Conservation (phyloP, 768 basidiomycete genomes). For the Fibroporia radiculosa region DNA sequence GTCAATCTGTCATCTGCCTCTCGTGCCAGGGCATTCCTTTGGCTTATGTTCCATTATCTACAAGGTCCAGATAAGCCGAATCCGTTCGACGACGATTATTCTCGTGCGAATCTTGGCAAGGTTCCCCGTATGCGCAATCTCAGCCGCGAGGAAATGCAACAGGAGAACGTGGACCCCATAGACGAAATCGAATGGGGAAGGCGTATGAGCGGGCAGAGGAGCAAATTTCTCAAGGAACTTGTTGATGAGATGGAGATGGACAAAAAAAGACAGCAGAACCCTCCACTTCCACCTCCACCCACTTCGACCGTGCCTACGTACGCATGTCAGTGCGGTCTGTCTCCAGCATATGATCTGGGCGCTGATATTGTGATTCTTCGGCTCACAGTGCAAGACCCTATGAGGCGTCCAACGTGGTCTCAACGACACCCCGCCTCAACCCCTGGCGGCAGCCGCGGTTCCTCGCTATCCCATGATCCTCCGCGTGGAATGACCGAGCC, state of each 20-base stretch:
- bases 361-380: too few relatives aligned
- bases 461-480: constrained; percentile 20
- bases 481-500: constrained; percentile 3
- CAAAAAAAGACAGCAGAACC: constrained; percentile 35
- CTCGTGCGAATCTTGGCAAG: constrained; percentile 48
- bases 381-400: constrained; percentile 10
- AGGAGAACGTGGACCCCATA: constrained; percentile 71
- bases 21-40: constrained; percentile 75
- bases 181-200: constrained; percentile 77
- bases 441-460: constrained; percentile 16
- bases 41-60: constrained; percentile 78
- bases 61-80: constrained; percentile 59
- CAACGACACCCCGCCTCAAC: constrained; percentile 7
- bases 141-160: constrained; percentile 42
- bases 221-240: constrained; percentile 62
- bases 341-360: background rate
- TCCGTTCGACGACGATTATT: constrained; percentile 68
- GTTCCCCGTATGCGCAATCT: constrained; percentile 55
- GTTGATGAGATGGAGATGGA: constrained; percentile 37
- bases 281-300: constrained; percentile 16
- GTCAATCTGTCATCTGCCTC: constrained; percentile 62
- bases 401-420: constrained; percentile 12
- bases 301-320: constrained; percentile 10
- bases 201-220: constrained; percentile 65
- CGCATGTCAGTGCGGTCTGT: constrained; percentile 3